These are phyloP conservation scores for Imleria badia DNA, from an alignment of 768 basidiomycete species.

Conservation along the genomic window DNA sequence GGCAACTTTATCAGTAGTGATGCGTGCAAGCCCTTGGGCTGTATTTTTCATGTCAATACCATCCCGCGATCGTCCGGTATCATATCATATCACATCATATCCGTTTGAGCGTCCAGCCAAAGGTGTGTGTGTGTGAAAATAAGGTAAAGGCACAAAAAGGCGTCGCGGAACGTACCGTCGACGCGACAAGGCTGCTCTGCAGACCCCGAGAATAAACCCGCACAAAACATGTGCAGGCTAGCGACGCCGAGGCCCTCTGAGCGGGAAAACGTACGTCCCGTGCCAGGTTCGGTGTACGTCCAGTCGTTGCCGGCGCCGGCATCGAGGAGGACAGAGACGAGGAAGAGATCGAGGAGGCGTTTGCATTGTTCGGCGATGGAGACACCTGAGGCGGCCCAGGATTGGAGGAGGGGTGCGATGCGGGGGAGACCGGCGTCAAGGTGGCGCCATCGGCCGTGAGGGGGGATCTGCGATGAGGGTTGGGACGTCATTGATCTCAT, in stretches of 20 bases:
- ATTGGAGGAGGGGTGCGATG: conserved; percentile 55
- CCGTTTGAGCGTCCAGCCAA: not conserved
- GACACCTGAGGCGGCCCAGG: conserved; percentile 49
- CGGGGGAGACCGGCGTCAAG: conserved; percentile 70
- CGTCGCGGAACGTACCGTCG: conserved; percentile 58
- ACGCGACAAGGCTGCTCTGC: conserved; percentile 63
- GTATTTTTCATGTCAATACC: not conserved
- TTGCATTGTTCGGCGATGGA: conserved; percentile 61
- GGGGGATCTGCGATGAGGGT: conserved; percentile 58
- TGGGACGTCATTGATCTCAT: conserved; percentile 3
- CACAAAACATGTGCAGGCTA: conserved; percentile 84
- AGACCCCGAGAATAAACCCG: conserved; percentile 75
- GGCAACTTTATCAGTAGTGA: conserved; percentile 61
- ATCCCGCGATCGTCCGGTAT: conserved; percentile 1
- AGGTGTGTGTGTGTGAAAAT: too few relatives aligned
- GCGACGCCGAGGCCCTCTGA: conserved; percentile 89
- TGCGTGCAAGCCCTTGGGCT: conserved; percentile 70
- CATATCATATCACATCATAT: conserved; percentile 9
- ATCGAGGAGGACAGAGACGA: conserved; percentile 90
- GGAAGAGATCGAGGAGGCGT: conserved; percentile 84
- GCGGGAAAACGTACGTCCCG: conserved; percentile 54
- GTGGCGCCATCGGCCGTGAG: conserved; percentile 90
- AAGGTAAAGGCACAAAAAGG: not conserved
- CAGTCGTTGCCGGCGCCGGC: conserved; percentile 89
- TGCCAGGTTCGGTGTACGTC: conserved; percentile 65